Evolutionary conservation across 83 land plant genomes (phyloP), one percentile per base, ranked within the genome.

Genomic region (Picea abies): DNA sequence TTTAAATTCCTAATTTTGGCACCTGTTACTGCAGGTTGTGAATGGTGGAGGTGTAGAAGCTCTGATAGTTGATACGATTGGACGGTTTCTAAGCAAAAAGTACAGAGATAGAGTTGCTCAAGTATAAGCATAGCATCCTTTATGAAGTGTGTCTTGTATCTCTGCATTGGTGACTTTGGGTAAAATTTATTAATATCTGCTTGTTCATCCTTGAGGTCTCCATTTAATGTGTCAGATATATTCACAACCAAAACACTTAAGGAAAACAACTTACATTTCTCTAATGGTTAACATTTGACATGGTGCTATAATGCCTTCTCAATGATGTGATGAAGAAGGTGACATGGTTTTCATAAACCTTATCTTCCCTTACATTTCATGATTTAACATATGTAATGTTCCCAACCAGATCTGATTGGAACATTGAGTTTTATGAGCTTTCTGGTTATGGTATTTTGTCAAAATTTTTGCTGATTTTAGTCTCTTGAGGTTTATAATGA

Each of bases 101-200:
- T 94, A 96, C 87, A 91, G 84, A 56, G 88, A 96, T 29, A 85
- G 97, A 62, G 98, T 96, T n/a, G 87, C 94, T 72, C 95, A 90
- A 81, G 96, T 92, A 85, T 82, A 80, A 44, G 19, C 19, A 44
- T 16, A 35, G 41, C 29, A 64, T 60, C 32, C 44, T 60, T 80
- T 65, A 61, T 63, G 22, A 65, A 60, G 9, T 80, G 32, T 32
- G 81, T 76, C 63, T 56, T 47, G 60, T 35, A 77, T 78, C 22
- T 82, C 9, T 75, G 15, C 26, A 76, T 44, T 15, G 11, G 16
- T 37, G 47, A 7, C 22, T 32, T 11, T 19, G 25, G 26, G 32
- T 61, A 39, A 52, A 80, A 52, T 23, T 26, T 23, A 23, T 29
- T 49, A 10, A 5, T 5, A 20, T 17, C 44, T 39, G 49, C 17